phyloP scores from a whole-genome alignment of 2,329 filamentous ascomycete species.

The Rhynchosporium agropyri region DNA sequence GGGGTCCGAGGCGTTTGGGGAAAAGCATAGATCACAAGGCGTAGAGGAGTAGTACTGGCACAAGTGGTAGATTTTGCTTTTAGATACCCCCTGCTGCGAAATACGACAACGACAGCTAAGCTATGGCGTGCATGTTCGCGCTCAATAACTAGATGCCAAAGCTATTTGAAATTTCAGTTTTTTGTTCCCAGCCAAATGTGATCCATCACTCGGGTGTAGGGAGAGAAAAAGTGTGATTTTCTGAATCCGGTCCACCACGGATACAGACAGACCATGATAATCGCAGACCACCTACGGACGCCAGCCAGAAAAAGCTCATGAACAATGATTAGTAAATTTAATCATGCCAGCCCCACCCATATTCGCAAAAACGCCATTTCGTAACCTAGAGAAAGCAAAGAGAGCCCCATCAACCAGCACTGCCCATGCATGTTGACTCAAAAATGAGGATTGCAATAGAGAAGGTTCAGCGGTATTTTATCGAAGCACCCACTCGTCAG shows the following conservation, averaged over 20 bases:
- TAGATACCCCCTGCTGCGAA: conserved; percentile 21
- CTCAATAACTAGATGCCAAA: conserved; percentile 5
- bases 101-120: conserved; percentile 9
- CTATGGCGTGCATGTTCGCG: background rate
- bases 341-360: conserved; percentile 14
- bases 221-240: conserved; percentile 3
- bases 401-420: conserved; percentile 15
- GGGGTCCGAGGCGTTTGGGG: background rate
- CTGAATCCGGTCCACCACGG: background rate
- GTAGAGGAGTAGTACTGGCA: conserved; percentile 17
- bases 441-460: conserved; percentile 16
- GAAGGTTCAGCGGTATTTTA: conserved; percentile 9
- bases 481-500: background rate
- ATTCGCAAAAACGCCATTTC: conserved; percentile 18
- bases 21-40: background rate
- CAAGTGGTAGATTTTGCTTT: conserved; percentile 20
- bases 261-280: conserved; percentile 19
- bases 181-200: conserved; percentile 1
- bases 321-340: conserved; percentile 9
- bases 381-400: conserved; percentile 18
- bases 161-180: conserved; percentile 7
- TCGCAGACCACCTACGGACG: conserved; percentile 11
- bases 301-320: conserved; percentile 15
- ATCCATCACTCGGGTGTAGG: background rate
- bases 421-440: conserved; percentile 21